A percentile compares a stretch with the other conserved stretches of the same genome.
Evolutionary conservation across 2,329 filamentous ascomycete species (phyloP).

Genomic region (Monilinia laxa): DNA sequence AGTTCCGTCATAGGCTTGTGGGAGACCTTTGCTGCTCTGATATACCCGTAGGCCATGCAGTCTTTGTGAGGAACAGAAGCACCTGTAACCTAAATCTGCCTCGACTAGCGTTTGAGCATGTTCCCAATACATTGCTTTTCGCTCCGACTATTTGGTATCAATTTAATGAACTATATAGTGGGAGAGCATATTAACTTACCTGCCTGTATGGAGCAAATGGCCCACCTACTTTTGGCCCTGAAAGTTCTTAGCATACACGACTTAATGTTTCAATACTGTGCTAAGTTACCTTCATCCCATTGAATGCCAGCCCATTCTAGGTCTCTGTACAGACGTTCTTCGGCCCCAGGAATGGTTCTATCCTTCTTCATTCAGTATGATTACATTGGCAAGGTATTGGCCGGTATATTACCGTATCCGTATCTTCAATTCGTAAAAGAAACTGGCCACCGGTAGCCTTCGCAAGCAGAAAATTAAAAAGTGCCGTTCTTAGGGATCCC

Average conservation of each 20-base stretch:
- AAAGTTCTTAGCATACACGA: constrained; percentile 26
- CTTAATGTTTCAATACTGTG: background rate
- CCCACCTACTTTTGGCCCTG: constrained; percentile 77
- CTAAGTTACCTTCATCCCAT: constrained; percentile 79
- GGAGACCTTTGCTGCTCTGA: constrained; percentile 57
- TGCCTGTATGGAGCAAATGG: constrained; percentile 84
- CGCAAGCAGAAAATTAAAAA: constrained; percentile 95
- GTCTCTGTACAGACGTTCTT: constrained; percentile 74
- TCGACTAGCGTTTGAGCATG: constrained; percentile 69
- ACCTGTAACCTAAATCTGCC: constrained; percentile 79
- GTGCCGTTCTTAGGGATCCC: constrained; percentile 83
- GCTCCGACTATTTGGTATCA: constrained; percentile 62
- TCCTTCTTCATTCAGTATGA: constrained; percentile 45
- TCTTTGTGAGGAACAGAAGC: constrained; percentile 79
- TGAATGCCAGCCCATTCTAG: constrained; percentile 83
- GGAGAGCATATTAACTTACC: constrained; percentile 46
- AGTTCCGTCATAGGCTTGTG: constrained; percentile 66
- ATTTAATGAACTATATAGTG: constrained; percentile 24
- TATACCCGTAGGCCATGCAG: constrained; percentile 65
- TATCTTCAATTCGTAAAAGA: constrained; percentile 88
- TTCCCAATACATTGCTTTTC: constrained; percentile 68
- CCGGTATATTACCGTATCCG: constrained; percentile 67
- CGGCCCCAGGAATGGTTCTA: constrained; percentile 76
- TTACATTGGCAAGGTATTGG: constrained; percentile 12
- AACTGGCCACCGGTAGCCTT: constrained; percentile 87